Base-by-base conservation (phyloP, 1,139 yeast genomes). In the Sugiyamaella grinbergsii region DNA sequence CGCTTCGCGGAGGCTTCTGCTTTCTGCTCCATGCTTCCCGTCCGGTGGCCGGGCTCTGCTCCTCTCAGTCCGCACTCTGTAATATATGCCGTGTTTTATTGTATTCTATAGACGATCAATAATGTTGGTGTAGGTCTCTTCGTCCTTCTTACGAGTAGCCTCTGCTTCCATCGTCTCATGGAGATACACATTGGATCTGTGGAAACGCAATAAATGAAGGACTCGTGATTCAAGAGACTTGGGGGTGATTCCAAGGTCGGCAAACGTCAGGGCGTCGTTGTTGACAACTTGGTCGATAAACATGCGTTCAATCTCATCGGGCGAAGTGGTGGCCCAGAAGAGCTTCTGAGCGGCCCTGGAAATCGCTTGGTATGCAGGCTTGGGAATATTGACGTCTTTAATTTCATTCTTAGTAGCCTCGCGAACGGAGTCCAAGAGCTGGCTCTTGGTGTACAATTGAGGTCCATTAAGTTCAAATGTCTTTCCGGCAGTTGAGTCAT, bases 271-370 rank as follows among this genome's bases (percentile, higher is more conserved):
- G 34, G 90, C 90, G 34, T 69, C 67, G 40, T 80, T 76, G 62
- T 83, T 85, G 58, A 83, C 75, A 23, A 62, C 57, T 71, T 88
- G 95, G 71, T 85, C 75, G 58, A 85, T 76, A 63, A 80, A 77
- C 71, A 82, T 84, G 71, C 95, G 82, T 70, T 83, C 87, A 54
- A 85, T 77, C 68, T 83, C 85, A 69, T 88, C 96, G 29, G 88
- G 80, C 63, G 82, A 83, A 54, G 82, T 74, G 63, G 80, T 76
- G 62, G 77, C 79, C 86, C 91, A 85, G 77, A 86, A 85, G 51
- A 80, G 71, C 54, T 72, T 66, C 68, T 82, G 82, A 67, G 82
- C 82, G 63, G 72, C 68, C 68, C 77, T 62, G 69, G 89, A 67
- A 71, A 71, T 60, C 66, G 70, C 65, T 54, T 72, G 55, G 56